These are phyloP conservation scores for Silene uniflora DNA, from an alignment of 148 eudicot species.

Conservation along the genomic window DNA sequence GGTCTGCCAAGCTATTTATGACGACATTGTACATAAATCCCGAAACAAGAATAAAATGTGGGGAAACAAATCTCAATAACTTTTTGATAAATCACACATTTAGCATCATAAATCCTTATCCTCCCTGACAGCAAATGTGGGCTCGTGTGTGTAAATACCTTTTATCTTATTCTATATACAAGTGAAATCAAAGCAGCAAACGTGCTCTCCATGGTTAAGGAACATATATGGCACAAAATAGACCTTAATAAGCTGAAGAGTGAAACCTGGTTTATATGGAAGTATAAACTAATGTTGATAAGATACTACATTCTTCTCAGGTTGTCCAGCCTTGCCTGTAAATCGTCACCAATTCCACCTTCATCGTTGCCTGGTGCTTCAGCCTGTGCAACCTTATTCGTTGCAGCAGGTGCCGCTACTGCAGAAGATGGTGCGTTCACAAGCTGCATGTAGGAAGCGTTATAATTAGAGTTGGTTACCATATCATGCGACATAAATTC, in stretches of 20 bases:
- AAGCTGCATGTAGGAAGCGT: constrained; percentile 44
- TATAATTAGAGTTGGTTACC: too few species aligned
- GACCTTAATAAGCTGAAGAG: constrained; percentile 14
- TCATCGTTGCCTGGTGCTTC: constrained; percentile 67
- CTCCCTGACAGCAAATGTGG: too few species aligned
- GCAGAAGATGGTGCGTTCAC: constrained; percentile 78
- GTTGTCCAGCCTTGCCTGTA: constrained; percentile 94
- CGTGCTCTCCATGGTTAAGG: constrained; percentile 9
- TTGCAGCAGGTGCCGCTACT: constrained; percentile 83
- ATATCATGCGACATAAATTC: too few species aligned
- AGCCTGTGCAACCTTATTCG: constrained; percentile 73
- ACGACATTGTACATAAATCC: too few species aligned
- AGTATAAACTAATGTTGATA: constrained; percentile 12
- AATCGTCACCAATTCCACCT: constrained; percentile 75
- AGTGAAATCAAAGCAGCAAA: constrained; percentile 18
- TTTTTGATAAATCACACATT: too few species aligned
- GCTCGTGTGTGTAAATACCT: not conserved
- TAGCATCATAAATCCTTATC: too few species aligned
- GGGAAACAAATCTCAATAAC: too few species aligned
- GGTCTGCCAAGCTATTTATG: too few species aligned
- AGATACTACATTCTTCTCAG: constrained; percentile 66
- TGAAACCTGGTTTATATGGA: constrained; percentile 15
- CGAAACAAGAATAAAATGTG: too few species aligned
- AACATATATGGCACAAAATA: constrained; percentile 22
- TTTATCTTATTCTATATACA: constrained; percentile 8